Evolutionary conservation across 345 rosid genomes (phyloP), one percentile per base, ranked within the genome.

Genomic region (Lumnitzera racemosa): DNA sequence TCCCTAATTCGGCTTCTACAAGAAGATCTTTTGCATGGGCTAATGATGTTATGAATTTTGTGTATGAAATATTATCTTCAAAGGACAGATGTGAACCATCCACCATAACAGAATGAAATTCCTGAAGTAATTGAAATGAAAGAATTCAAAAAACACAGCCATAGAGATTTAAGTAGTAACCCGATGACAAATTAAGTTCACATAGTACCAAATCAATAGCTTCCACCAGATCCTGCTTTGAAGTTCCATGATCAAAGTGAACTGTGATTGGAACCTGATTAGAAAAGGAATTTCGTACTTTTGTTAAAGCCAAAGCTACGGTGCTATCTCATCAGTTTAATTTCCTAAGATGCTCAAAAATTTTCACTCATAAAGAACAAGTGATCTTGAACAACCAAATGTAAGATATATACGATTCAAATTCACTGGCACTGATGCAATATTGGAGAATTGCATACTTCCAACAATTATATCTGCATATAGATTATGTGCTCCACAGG

Each of bases 1-100:
- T 76, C 53, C 96, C 98, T 61, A 92, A 79, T 80, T 89, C 98
- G 59, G 98, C 98, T 78, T 92, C 98, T 53, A 92, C 88, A 71
- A 87, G 70, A 74, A 92, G 67, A 66, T 72, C 78, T 68, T 82
- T 85, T 17, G 84, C 74, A 66, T 78, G 86, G 58, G 96, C 98
- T 81, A 87, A 69, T 25, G 56, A 66, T 15, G 91, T 62, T 72
- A 92, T 78, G 57, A 55, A 67, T 64, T 92, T 89, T 2, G 98
- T 85, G 81, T 73, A 85, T 11, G 87, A 77, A 58, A 87, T 80
- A 58, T 92, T 89, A 58, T 89, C 91, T 61, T 80, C 63, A 70
- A 82, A 80, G 64, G 91, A 67, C 64, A 92, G 98, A 81, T 89
- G 89, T 46, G 98, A 92, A 66, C 91, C 98, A 70, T 92, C 96